Base-by-base conservation (phyloP, 2,329 filamentous ascomycete species). In the Fusarium decemcellulare region DNA sequence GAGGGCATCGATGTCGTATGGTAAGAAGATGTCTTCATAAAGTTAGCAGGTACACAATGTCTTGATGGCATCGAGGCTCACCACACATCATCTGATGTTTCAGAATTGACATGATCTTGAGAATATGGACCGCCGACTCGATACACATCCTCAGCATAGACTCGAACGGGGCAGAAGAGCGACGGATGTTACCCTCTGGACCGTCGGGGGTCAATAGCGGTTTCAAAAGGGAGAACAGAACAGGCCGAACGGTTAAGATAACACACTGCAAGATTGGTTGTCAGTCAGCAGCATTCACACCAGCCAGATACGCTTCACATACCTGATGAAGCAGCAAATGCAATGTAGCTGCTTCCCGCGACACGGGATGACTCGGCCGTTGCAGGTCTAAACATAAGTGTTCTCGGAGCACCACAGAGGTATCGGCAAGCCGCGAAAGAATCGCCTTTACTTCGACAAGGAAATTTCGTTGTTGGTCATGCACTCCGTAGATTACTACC, bases 131-230 rank as follows among this genome's bases (percentile, higher is more conserved):
- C 1, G 69, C 56, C 14, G 69, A 71, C 14, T 71, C 62, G 7
- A 71, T 68, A 3, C 69, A 69, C 68, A 71, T 71, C 34, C 59
- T 71, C 30, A 71, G 36, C 68, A 71, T 59, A 6, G 68, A 71
- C 32, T 71, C 65, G 23, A 71, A 71, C 6, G 65, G 68, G 3
- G 68, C 43, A 8, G 68, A 51, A 2, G 52, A 67, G 16, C 37
- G 54, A 1, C 59, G 62, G 9, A 40, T 53, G 15, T 67, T 50
- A 8, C 52, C 43, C 4, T 50, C 58, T 1, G 30, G 8, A 10
- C 23, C 34, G 30, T 46, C 37, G 4, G 27, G 27, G 4, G 43
- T 27, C 4, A 71, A 29, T 0, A 71, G 47, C 29, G 69, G 68
- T 12, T 69, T 71, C 11, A 71, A 34, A 16, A 71, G 68, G 7